A percentile compares a stretch with the other conserved stretches of the same genome.
These are phyloP conservation scores for Pholiota microspora DNA, from an alignment of 768 basidiomycete genomes.

Conservation along the genomic window DNA sequence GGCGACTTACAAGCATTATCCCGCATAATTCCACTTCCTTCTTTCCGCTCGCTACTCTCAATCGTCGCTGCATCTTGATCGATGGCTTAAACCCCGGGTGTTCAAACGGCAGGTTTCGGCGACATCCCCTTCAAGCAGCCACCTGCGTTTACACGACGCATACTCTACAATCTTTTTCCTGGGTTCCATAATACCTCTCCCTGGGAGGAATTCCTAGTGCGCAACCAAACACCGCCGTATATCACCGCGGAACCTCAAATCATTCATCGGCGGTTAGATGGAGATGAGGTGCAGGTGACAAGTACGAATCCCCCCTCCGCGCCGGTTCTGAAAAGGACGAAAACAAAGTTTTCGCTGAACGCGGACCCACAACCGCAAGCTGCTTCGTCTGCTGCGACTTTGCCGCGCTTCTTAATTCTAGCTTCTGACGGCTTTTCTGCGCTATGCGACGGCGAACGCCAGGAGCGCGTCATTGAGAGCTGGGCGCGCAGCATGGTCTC, in stretches of 20 bases:
- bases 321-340: neutral
- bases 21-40: constrained; percentile 6
- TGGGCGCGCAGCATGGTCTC: constrained; percentile 50
- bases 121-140: constrained; percentile 75
- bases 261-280: constrained; percentile 48
- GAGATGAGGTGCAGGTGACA: constrained; percentile 5
- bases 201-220: constrained; percentile 67
- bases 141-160: constrained; percentile 62
- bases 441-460: constrained; percentile 48
- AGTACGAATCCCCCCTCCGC: neutral
- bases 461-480: constrained; percentile 42
- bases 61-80: neutral
- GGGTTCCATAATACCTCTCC: constrained; percentile 58
- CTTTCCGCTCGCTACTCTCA: neutral
- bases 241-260: constrained; percentile 66
- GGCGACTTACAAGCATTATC: constrained; percentile 13
- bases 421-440: constrained; percentile 70
- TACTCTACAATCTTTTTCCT: constrained; percentile 64
- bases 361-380: neutral
- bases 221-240: constrained; percentile 64
- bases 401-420: constrained; percentile 55
- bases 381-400: constrained; percentile 4
- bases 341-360: constrained; percentile 4
- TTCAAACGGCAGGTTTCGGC: constrained; percentile 50
- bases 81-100: constrained; percentile 10